These are phyloP conservation scores for Kluyveromyces siamensis DNA, from an alignment of 805 yeast species.

Conservation along the genomic window DNA sequence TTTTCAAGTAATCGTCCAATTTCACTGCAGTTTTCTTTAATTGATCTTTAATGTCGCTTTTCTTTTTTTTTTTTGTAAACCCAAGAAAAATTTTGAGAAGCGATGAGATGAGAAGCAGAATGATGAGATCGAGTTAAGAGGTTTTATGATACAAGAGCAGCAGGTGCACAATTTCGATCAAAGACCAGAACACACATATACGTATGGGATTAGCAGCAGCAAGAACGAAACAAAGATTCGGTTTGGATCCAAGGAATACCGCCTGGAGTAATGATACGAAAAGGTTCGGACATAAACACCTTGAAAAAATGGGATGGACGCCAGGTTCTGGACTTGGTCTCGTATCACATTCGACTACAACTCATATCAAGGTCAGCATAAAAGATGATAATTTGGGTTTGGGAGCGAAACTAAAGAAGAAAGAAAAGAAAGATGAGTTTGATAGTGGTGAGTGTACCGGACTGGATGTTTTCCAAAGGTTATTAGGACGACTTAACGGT, in stretches of 20 bases:
- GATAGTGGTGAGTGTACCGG: constrained; percentile 84
- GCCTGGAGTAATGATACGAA: constrained; percentile 82
- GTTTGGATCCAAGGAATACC: constrained; percentile 88
- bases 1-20: neutral
- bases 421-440: constrained; percentile 53
- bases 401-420: constrained; percentile 69
- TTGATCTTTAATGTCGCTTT: no score
- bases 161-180: neutral
- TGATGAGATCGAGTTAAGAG: neutral
- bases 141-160: neutral
- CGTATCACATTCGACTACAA: constrained; percentile 54
- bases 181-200: neutral
- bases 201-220: constrained; percentile 77
- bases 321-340: constrained; percentile 87
- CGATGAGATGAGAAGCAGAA: constrained; percentile 11
- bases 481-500: constrained; percentile 84
- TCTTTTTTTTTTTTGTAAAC: constrained; percentile 5
- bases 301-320: constrained; percentile 80
- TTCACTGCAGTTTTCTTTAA: no score
- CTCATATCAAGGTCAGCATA: constrained; percentile 74
- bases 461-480: constrained; percentile 84
- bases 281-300: constrained; percentile 81
- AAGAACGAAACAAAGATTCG: constrained; percentile 74
- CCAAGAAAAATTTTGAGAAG: constrained; percentile 3
- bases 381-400: constrained; percentile 81